These are phyloP conservation scores for Lasiodiplodia theobromae DNA, from an alignment of 2,329 filamentous ascomycete species.

Conservation along the genomic window DNA sequence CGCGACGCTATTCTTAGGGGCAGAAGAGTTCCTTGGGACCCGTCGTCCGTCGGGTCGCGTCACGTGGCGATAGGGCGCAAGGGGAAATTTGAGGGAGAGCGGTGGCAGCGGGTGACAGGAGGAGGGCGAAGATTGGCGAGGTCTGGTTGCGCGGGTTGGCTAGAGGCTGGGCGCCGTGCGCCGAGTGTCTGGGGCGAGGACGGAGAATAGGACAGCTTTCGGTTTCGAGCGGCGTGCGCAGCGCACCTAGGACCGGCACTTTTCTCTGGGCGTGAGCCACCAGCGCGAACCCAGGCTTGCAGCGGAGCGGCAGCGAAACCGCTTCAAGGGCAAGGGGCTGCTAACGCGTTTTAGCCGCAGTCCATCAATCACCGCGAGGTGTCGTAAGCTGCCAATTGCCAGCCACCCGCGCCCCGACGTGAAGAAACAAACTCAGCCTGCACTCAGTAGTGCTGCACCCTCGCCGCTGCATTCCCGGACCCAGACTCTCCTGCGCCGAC, in stretches of 20 bases:
- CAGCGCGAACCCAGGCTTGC: neutral
- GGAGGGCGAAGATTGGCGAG: constrained; percentile 18
- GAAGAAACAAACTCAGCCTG: constrained; percentile 14
- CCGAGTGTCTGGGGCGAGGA: neutral
- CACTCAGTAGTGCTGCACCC: neutral
- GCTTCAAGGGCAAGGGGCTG: constrained; percentile 27
- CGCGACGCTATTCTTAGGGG: constrained; percentile 11
- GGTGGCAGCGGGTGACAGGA: constrained; percentile 17
- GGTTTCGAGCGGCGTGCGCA: constrained; percentile 8
- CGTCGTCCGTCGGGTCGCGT: neutral
- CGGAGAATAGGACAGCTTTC: constrained; percentile 24
- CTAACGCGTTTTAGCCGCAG: constrained; percentile 29
- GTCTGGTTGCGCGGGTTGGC: constrained; percentile 13
- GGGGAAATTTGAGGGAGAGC: constrained; percentile 20
- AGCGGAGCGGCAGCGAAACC: constrained; percentile 15
- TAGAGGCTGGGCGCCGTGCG: constrained; percentile 26
- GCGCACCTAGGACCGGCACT: constrained; percentile 8
- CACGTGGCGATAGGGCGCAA: constrained; percentile 22
- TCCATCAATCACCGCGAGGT: constrained; percentile 13
- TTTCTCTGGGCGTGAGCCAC: constrained; percentile 17
- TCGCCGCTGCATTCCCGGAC: constrained; percentile 3
- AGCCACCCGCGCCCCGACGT: constrained; percentile 15
- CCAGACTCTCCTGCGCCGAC: constrained; percentile 1
- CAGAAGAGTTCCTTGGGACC: constrained; percentile 16
- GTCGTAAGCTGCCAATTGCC: constrained; percentile 26